A percentile compares a stretch with the other conserved stretches of the same genome.
Evolutionary conservation across 164 flowering plant species (phyloP).

Genomic region (Taxillus chinensis): DNA sequence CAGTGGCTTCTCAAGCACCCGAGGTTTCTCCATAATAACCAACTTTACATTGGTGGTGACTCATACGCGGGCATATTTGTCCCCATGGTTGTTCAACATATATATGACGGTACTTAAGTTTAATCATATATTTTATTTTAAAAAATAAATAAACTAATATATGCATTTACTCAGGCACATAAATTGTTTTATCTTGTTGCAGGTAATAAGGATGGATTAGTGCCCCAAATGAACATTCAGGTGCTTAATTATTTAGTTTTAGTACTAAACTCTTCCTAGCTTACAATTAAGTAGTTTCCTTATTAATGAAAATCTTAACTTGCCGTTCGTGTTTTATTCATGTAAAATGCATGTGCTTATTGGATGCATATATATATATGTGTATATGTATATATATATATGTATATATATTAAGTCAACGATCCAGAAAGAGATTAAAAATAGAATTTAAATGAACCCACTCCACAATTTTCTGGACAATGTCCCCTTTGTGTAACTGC

Average conservation of each 20-base stretch:
- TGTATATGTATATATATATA: no score
- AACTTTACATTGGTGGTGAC: slow-evolving; percentile 37
- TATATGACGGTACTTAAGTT: slow-evolving; percentile 22
- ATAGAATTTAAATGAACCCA: no score
- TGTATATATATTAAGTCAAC: no score
- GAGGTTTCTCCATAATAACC: slow-evolving; percentile 21
- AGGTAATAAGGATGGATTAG: not conserved
- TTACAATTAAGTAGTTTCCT: not conserved
- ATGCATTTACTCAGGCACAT: not conserved
- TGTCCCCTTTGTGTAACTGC: no score
- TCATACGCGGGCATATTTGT: slow-evolving; percentile 33
- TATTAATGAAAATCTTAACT: slow-evolving; percentile 14
- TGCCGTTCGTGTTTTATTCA: no score
- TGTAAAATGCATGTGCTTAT: no score
- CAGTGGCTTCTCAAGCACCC: slow-evolving; percentile 45
- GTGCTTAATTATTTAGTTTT: not conserved
- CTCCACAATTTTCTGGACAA: no score
- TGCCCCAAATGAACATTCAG: slow-evolving; percentile 1
- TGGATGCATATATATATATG: no score
- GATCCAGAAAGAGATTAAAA: no score
- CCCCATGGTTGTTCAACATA: slow-evolving; percentile 20
- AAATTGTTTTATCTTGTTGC: not conserved
- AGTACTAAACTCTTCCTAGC: not conserved
- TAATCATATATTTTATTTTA: no score
- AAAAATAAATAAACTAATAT: not conserved